phyloP scores from a whole-genome alignment of 805 yeast genomes.

The Candida jianshihensis region DNA sequence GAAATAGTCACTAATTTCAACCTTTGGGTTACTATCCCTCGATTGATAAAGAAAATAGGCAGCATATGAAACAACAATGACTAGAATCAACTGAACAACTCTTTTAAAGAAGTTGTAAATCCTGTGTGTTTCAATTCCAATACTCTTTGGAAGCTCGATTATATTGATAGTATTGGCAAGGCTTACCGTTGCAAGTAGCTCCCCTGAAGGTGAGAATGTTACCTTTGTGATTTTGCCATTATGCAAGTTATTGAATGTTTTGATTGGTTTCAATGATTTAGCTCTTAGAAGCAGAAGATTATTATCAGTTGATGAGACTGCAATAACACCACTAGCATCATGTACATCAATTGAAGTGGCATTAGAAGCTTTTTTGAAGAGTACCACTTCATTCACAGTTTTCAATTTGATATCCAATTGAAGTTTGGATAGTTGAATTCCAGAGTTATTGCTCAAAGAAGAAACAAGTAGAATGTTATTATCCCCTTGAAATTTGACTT shows the following conservation, averaged over 20 bases:
- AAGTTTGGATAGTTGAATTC: slow-evolving; percentile 11
- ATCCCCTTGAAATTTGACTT: slow-evolving; percentile 27
- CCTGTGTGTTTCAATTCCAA: slow-evolving; percentile 23
- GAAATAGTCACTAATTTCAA: slow-evolving; percentile 20
- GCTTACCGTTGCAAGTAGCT: slow-evolving; percentile 63
- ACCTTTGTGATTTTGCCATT: slow-evolving; percentile 68
- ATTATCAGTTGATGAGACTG: slow-evolving; percentile 48
- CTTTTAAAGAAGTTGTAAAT: slow-evolving; percentile 19
- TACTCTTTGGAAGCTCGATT: slow-evolving; percentile 48
- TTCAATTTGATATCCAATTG: slow-evolving; percentile 14
- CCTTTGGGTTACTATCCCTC: slow-evolving; percentile 2
- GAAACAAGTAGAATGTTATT: slow-evolving; percentile 13
- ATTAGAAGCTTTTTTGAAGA: slow-evolving; percentile 18
- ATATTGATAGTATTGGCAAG: slow-evolving; percentile 70
- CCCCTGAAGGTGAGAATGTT: slow-evolving; percentile 62
- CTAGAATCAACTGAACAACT: slow-evolving; percentile 9
- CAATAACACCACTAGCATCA: slow-evolving; percentile 26
- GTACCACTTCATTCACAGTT: slow-evolving; percentile 9
- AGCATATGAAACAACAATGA: slow-evolving; percentile 5
- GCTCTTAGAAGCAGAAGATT: slow-evolving; percentile 41
- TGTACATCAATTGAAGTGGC: slow-evolving; percentile 47
- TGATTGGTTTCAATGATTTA: slow-evolving; percentile 47
- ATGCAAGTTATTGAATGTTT: slow-evolving; percentile 49
- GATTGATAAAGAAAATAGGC: slow-evolving; percentile 13
- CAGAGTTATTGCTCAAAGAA: slow-evolving; percentile 7